Conservation (phyloP, 495 filamentous ascomycete genomes). For the Talaromyces trachyspermus region DNA sequence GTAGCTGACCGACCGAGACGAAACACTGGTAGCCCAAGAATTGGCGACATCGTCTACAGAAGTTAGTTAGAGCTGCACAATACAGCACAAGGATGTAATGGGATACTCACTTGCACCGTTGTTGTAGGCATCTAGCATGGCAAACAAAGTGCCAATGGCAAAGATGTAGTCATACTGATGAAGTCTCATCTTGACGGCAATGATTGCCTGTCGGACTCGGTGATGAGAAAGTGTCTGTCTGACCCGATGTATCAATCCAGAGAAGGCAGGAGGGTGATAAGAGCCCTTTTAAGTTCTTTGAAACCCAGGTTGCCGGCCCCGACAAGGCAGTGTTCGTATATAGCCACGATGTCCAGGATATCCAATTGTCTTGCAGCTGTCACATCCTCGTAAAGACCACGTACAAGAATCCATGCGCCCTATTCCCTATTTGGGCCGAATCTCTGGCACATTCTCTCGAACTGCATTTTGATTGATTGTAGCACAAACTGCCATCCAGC, state of each 20-base stretch:
- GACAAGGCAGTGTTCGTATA: background rate
- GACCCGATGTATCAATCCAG: background rate
- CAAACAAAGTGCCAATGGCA: conserved; percentile 69
- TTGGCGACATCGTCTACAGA: conserved; percentile 66
- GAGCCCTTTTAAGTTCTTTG: background rate
- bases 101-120: conserved; percentile 53
- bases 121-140: conserved; percentile 66
- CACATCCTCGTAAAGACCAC: background rate
- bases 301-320: background rate
- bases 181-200: conserved; percentile 39
- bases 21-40: conserved; percentile 64
- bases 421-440: conserved; percentile 1
- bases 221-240: background rate
- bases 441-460: conserved; percentile 1
- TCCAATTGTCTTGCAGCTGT: conserved; percentile 3
- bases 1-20: conserved; percentile 59
- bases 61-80: background rate
- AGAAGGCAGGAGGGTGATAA: background rate
- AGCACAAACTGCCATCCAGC: background rate
- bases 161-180: conserved; percentile 63
- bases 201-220: background rate
- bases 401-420: conserved; percentile 1
- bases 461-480: background rate
- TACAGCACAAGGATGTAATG: background rate
- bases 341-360: background rate